phyloP scores from a whole-genome alignment of 495 filamentous ascomycete genomes.

The Darksidea phi region DNA sequence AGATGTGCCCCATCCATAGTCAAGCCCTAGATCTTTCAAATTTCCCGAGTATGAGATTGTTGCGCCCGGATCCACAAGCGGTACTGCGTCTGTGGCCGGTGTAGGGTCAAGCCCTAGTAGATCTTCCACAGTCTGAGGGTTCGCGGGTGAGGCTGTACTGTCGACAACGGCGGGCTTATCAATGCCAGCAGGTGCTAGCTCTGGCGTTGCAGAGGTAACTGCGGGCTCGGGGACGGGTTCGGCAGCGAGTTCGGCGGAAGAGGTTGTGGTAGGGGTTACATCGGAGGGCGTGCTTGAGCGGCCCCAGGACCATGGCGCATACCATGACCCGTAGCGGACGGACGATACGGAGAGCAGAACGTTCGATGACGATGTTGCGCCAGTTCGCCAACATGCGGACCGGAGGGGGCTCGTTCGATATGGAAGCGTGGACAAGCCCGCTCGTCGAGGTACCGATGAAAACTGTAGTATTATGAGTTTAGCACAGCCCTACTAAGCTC shows the following conservation, averaged over 20 bases:
- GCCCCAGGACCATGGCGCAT: constrained; percentile 26
- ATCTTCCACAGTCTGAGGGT: not conserved
- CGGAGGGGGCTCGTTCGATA: constrained; percentile 10
- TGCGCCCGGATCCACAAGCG: constrained; percentile 15
- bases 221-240: constrained; percentile 2
- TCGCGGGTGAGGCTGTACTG: not conserved
- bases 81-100: not conserved
- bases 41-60: constrained; percentile 77
- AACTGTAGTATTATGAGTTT: constrained; percentile 12
- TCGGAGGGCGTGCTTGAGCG: constrained; percentile 10
- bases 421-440: not conserved
- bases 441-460: constrained; percentile 3
- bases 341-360: not conserved
- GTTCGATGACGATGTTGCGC: constrained; percentile 1
- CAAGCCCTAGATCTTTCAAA: constrained; percentile 75
- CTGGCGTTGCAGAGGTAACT: constrained; percentile 19
- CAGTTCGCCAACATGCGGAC: constrained; percentile 11
- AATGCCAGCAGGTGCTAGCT: constrained; percentile 16
- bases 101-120: not conserved
- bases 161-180: constrained; percentile 10
- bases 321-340: constrained; percentile 30
- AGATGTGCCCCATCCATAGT: constrained; percentile 79
- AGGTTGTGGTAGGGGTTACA: not conserved
- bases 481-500: no score
- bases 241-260: not conserved